Percentiles rank a stretch among this genome's conserved stretches.
phyloP scores from a whole-genome alignment of 192 early-diverging fungal species.

The Coemansia sp. region DNA sequence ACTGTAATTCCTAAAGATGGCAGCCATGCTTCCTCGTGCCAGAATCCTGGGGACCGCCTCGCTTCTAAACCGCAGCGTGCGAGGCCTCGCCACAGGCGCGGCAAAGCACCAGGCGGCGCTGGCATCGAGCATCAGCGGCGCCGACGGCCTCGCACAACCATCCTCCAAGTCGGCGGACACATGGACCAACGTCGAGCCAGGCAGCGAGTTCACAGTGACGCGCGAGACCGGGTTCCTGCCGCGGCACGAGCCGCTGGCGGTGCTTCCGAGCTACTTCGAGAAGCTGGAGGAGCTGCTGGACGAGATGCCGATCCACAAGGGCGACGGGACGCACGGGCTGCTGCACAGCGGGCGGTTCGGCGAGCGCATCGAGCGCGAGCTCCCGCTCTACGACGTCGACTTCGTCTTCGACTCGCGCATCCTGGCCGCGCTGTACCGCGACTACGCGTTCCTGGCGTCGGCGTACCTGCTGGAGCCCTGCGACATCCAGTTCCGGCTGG shows the following conservation, averaged over 20 bases:
- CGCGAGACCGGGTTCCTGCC: conserved; percentile 60
- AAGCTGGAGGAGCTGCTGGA: conserved; percentile 69
- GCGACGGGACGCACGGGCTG: conserved; percentile 72
- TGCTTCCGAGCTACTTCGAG: conserved; percentile 70
- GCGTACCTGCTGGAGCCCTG: conserved; percentile 91
- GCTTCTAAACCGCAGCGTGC: background rate
- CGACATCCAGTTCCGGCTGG: conserved; percentile 73
- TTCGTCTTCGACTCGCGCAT: conserved; percentile 71
- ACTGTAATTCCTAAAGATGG: background rate
- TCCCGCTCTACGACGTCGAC: conserved; percentile 74
- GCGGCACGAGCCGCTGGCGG: conserved; percentile 66
- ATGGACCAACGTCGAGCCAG: conserved; percentile 32
- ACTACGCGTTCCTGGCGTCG: conserved; percentile 85
- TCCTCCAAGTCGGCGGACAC: background rate
- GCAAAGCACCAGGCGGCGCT: conserved; percentile 1
- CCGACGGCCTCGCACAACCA: background rate
- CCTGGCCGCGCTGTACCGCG: conserved; percentile 77
- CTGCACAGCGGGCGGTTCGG: conserved; percentile 80
- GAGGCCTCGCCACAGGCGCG: background rate
- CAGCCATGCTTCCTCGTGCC: background rate
- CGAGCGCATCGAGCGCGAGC: conserved; percentile 67
- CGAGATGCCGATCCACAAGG: conserved; percentile 73
- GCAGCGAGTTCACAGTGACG: conserved; percentile 53
- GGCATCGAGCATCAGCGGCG: background rate
- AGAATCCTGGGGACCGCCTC: background rate